Conservation (phyloP, 2,329 filamentous ascomycete genomes). For the Pseudogymnoascus sp. region DNA sequence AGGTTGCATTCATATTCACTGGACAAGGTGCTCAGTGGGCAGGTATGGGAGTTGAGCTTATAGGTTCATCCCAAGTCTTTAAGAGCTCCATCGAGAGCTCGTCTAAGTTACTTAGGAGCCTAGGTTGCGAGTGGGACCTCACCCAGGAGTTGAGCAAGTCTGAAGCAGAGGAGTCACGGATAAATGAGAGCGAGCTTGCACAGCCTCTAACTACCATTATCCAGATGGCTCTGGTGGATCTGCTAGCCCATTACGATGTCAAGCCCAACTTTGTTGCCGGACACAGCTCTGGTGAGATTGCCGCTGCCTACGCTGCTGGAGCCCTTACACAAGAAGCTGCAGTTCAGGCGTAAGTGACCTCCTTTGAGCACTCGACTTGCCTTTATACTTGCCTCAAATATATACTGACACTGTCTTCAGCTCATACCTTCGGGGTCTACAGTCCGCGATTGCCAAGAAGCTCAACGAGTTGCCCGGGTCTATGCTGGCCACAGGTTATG, state of each 20-base stretch:
- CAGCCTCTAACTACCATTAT: constrained; percentile 35
- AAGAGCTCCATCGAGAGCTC: neutral
- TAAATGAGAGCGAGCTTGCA: neutral
- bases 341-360: constrained; percentile 21
- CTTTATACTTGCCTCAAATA: neutral
- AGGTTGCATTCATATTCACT: constrained; percentile 16
- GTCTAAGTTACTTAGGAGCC: neutral
- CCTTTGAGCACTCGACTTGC: neutral
- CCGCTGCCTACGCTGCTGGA: constrained; percentile 37
- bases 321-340: constrained; percentile 28
- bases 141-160: neutral
- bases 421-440: constrained; percentile 35
- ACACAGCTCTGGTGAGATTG: constrained; percentile 43
- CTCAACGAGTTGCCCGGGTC: constrained; percentile 27
- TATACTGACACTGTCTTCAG: constrained; percentile 19
- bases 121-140: neutral
- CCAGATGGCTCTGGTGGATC: constrained; percentile 38
- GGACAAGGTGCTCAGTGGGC: constrained; percentile 24
- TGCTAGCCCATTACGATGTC: constrained; percentile 37
- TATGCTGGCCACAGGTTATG: constrained; percentile 21
- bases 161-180: neutral
- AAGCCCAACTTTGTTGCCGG: constrained; percentile 33
- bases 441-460: constrained; percentile 36
- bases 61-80: neutral
- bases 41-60: constrained; percentile 19